phyloP scores from a whole-genome alignment of 441 rosid species.

The Populus hybrid region DNA sequence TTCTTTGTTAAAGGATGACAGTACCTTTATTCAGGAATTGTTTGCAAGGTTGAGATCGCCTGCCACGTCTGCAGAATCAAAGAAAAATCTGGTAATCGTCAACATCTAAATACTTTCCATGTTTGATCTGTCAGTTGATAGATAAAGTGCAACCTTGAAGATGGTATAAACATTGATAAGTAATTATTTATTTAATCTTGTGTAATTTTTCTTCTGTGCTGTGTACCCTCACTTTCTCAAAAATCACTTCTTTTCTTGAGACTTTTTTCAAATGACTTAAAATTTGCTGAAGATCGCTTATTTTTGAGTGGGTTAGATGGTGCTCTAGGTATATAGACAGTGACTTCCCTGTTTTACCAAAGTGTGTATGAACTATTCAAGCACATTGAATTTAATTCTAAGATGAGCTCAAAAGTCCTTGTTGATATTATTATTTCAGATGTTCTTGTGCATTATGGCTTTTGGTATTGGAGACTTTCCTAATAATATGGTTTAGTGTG shows the following conservation, averaged over 20 bases:
- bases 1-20: conserved; percentile 91
- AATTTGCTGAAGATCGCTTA: neutral
- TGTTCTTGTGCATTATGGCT: neutral
- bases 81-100: conserved; percentile 85
- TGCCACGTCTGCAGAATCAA: conserved; percentile 67
- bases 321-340: neutral
- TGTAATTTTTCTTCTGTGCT: neutral
- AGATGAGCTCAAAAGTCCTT: neutral
- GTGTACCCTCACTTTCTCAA: neutral
- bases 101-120: neutral
- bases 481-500: neutral
- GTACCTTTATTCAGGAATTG: conserved; percentile 86
- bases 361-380: neutral
- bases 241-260: neutral
- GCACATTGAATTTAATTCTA: neutral
- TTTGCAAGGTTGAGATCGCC: conserved; percentile 82
- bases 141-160: neutral
- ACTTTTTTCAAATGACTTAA: neutral
- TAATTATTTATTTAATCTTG: too few relatives aligned
- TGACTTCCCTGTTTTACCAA: neutral
- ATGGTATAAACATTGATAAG: neutral
- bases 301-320: neutral
- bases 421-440: neutral
- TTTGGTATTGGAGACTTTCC: neutral
- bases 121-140: neutral